Conservation (phyloP, 176 grass and related monocot species). For the Aechmea fasciata region DNA sequence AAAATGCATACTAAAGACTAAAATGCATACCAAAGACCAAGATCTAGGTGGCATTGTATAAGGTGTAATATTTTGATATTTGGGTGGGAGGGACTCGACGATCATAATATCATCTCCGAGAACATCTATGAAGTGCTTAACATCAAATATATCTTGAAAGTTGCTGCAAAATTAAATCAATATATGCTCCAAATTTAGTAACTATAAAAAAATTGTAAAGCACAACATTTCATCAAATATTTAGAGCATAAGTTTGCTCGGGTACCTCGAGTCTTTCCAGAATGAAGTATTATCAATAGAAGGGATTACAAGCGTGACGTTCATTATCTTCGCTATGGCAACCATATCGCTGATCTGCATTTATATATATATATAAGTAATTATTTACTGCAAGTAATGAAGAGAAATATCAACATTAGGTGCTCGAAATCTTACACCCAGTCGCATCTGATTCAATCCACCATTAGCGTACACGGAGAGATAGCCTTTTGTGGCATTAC, state of each 20-base stretch:
- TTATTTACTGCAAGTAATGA: not conserved
- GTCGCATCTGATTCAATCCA: slow-evolving; percentile 20
- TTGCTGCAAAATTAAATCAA: slow-evolving; percentile 24
- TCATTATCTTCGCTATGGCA: slow-evolving; percentile 18
- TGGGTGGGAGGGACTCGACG: slow-evolving; percentile 44
- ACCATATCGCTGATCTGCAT: slow-evolving; percentile 22
- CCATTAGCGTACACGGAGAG: slow-evolving; percentile 9
- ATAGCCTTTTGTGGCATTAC: slow-evolving; percentile 12
- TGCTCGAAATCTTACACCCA: not conserved
- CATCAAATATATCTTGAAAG: slow-evolving; percentile 63
- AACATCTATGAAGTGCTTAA: slow-evolving; percentile 40
- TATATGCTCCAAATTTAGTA: not conserved
- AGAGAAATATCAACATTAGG: not conserved
- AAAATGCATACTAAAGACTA: slow-evolving; percentile 39
- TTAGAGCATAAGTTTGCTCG: not conserved
- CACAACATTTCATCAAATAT: not conserved
- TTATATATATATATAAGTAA: not conserved
- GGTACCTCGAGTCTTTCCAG: slow-evolving; percentile 11
- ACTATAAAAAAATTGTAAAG: not conserved
- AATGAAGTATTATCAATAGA: slow-evolving; percentile 9
- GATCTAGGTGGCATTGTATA: slow-evolving; percentile 42
- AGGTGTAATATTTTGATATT: slow-evolving; percentile 30
- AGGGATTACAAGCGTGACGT: slow-evolving; percentile 16
- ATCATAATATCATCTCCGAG: slow-evolving; percentile 49
- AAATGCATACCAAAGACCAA: slow-evolving; percentile 48